These are phyloP conservation scores for Prototheca cutis DNA, from an alignment of 163 green algal species.

Conservation along the genomic window DNA sequence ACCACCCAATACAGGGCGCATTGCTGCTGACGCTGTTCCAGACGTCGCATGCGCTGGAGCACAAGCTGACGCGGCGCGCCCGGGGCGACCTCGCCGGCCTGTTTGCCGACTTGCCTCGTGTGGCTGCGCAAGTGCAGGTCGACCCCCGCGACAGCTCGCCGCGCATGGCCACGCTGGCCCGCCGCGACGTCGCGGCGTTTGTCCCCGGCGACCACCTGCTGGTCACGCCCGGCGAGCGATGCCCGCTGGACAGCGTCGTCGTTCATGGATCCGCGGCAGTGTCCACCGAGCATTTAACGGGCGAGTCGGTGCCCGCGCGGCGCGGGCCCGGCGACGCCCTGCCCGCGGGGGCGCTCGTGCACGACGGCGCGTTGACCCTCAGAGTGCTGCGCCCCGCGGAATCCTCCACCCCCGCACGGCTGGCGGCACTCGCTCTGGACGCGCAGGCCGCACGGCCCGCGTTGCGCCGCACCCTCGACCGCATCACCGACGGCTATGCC, in stretches of 20 bases:
- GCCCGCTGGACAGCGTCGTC: conserved; percentile 43
- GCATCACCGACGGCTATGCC: conserved; percentile 63
- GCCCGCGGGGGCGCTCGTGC: conserved; percentile 55
- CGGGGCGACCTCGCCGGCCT: conserved; percentile 51
- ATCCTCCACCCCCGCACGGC: conserved; percentile 75
- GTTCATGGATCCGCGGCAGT: conserved; percentile 43
- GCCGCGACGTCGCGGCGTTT: background rate
- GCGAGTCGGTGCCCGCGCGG: conserved; percentile 60
- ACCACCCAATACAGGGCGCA: too few species aligned
- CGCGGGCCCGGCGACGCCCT: conserved; percentile 46
- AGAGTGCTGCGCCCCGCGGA: conserved; percentile 30
- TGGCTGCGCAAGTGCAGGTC: conserved; percentile 34
- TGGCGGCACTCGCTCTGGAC: conserved; percentile 68
- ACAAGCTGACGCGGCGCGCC: conserved; percentile 53
- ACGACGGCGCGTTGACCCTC: conserved; percentile 78
- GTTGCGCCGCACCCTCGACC: conserved; percentile 65
- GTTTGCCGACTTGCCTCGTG: conserved; percentile 45
- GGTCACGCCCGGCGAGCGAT: conserved; percentile 11
- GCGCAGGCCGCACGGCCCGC: conserved; percentile 58
- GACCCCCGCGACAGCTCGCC: background rate
- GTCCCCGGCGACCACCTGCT: background rate
- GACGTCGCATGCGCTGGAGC: conserved; percentile 61
- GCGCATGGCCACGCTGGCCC: background rate
- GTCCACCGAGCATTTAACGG: conserved; percentile 61
- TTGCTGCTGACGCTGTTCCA: conserved; percentile 76